Conservation (phyloP, 2,329 filamentous ascomycete species). For the Chaetomium strumarium region DNA sequence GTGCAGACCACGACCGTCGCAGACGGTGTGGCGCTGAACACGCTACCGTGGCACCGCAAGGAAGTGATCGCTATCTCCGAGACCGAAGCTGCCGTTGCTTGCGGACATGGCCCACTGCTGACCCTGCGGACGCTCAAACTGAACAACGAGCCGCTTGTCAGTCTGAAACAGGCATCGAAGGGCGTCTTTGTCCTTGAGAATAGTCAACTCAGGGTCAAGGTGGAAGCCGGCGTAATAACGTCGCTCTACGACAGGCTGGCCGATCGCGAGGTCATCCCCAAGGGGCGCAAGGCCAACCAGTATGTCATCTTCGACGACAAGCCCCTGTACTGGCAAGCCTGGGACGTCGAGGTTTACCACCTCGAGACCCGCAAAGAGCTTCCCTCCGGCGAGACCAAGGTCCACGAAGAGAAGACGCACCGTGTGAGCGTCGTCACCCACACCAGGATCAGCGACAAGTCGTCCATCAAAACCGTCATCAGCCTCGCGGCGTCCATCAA, state of each 20-base stretch:
- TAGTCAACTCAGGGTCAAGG: slow-evolving; percentile 64
- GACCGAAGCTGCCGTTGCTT: slow-evolving; percentile 48
- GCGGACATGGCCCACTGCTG: slow-evolving; percentile 49
- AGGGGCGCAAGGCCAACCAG: slow-evolving; percentile 75
- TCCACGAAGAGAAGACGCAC: slow-evolving; percentile 66
- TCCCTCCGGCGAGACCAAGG: slow-evolving; percentile 58
- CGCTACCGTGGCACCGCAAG: slow-evolving; percentile 75
- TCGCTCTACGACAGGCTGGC: slow-evolving; percentile 73
- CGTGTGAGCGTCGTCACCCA: slow-evolving; percentile 76
- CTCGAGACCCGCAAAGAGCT: slow-evolving; percentile 80
- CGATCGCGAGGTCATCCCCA: slow-evolving; percentile 70
- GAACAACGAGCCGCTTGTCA: slow-evolving; percentile 43
- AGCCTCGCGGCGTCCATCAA: slow-evolving; percentile 65
- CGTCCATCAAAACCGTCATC: slow-evolving; percentile 81
- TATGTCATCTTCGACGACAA: slow-evolving; percentile 96
- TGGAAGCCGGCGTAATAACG: slow-evolving; percentile 71
- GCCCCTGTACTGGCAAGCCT: slow-evolving; percentile 93
- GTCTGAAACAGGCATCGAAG: slow-evolving; percentile 43
- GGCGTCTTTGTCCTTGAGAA: slow-evolving; percentile 77
- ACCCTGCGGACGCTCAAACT: slow-evolving; percentile 46
- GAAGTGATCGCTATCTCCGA: slow-evolving; percentile 63
- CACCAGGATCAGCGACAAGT: slow-evolving; percentile 81
- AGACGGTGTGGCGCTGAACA: slow-evolving; percentile 67
- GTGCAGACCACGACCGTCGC: slow-evolving; percentile 35
- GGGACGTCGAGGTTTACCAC: slow-evolving; percentile 97